Evolutionary conservation across 2,329 filamentous ascomycete genomes (phyloP).

Genomic region (Talaromyces marneffei): DNA sequence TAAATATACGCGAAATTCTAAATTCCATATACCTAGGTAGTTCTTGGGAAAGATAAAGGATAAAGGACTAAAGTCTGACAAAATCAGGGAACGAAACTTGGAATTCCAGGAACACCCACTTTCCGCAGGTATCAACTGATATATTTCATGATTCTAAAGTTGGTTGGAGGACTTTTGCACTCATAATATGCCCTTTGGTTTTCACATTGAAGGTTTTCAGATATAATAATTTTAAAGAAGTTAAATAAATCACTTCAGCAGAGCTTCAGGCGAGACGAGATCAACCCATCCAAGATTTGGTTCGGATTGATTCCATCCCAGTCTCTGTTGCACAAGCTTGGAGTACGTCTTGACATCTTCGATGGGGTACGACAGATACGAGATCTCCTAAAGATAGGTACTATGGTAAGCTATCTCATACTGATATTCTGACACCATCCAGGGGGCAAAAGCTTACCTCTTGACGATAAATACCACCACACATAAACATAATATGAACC

Average conservation of each 20-base stretch:
- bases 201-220: no score
- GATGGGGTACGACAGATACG: slow-evolving; percentile 32
- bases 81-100: no score
- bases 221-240: no score
- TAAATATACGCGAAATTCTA: background rate
- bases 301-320: slow-evolving; percentile 39
- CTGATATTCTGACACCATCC: no score
- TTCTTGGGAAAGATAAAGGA: background rate
- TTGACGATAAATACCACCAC: slow-evolving; percentile 34
- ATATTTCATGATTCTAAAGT: no score
- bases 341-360: slow-evolving; percentile 37
- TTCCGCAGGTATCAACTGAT: no score
- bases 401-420: no score
- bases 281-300: slow-evolving; percentile 40
- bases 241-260: background rate
- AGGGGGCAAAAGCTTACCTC: slow-evolving; percentile 19
- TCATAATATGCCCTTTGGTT: no score
- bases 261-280: slow-evolving; percentile 30
- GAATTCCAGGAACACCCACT: no score
- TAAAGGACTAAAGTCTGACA: background rate
- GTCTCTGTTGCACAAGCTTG: slow-evolving; percentile 30
- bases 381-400: slow-evolving; percentile 22
- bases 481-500: slow-evolving; percentile 39
- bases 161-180: no score
- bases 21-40: no score